phyloP scores from a whole-genome alignment of 1,139 yeast genomes.

The Blastobotrys illinoisensis region DNA sequence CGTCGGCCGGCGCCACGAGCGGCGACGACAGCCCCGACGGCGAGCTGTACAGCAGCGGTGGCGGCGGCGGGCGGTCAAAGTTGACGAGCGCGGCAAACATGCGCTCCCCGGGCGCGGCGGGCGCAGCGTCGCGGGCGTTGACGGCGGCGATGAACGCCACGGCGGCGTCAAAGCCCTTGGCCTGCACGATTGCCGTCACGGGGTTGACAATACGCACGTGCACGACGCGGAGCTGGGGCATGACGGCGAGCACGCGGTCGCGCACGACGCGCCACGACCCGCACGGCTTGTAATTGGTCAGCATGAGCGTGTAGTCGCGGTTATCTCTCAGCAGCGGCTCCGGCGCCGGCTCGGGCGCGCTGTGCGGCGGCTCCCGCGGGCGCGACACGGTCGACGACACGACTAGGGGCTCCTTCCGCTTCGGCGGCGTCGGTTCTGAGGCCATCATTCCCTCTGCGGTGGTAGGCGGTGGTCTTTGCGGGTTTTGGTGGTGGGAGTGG shows the following conservation, averaged over 20 bases:
- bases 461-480: neutral
- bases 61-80: neutral
- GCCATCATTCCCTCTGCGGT: neutral
- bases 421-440: neutral
- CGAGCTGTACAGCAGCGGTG: neutral
- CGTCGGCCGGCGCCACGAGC: neutral
- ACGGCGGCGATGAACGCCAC: slow-evolving; percentile 7
- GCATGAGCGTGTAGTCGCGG: slow-evolving; percentile 7
- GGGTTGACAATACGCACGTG: slow-evolving; percentile 11
- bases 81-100: slow-evolving; percentile 7
- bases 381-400: neutral
- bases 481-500: neutral
- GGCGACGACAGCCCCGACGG: neutral
- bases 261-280: slow-evolving; percentile 11
- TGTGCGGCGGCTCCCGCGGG: neutral
- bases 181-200: slow-evolving; percentile 9
- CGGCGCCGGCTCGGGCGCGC: neutral
- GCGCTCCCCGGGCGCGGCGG: neutral
- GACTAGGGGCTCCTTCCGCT: neutral
- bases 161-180: slow-evolving; percentile 10
- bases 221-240: slow-evolving; percentile 7
- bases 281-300: slow-evolving; percentile 11
- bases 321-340: slow-evolving; percentile 5
- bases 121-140: slow-evolving; percentile 4
- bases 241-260: slow-evolving; percentile 6